phyloP scores from a whole-genome alignment of 192 early-diverging fungal genomes.

The Radiomyces spectabilis region DNA sequence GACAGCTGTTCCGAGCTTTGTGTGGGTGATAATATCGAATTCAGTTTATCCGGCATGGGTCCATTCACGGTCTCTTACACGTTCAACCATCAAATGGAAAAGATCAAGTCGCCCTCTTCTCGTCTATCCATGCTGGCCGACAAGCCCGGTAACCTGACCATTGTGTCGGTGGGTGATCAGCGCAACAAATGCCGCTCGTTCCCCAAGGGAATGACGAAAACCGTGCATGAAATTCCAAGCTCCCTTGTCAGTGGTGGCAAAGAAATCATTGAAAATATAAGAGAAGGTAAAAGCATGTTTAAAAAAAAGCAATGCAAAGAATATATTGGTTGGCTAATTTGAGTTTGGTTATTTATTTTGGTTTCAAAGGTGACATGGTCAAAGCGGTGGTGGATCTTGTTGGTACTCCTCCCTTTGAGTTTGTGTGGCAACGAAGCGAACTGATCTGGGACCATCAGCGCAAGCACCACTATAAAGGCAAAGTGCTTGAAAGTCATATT shows the following conservation, averaged over 20 bases:
- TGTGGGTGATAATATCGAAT: slow-evolving; percentile 33
- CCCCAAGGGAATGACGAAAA: slow-evolving; percentile 26
- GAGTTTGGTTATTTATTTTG: not conserved
- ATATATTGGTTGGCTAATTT: too few species aligned
- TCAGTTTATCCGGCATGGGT: slow-evolving; percentile 16
- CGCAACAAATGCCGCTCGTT: slow-evolving; percentile 32
- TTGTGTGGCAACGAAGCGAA: slow-evolving; percentile 34
- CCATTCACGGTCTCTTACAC: slow-evolving; percentile 26
- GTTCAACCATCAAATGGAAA: slow-evolving; percentile 22
- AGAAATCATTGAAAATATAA: slow-evolving; percentile 34
- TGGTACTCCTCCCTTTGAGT: slow-evolving; percentile 38
- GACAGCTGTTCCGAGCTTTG: slow-evolving; percentile 24
- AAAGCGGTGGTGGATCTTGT: slow-evolving; percentile 35
- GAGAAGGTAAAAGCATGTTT: slow-evolving; percentile 19
- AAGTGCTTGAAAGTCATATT: slow-evolving; percentile 27
- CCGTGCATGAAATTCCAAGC: slow-evolving; percentile 32
- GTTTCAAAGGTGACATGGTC: slow-evolving; percentile 27
- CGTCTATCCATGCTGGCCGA: slow-evolving; percentile 29
- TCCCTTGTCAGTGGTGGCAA: slow-evolving; percentile 32
- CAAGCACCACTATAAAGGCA: slow-evolving; percentile 25
- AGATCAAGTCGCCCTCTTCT: slow-evolving; percentile 12
- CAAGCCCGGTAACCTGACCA: slow-evolving; percentile 39
- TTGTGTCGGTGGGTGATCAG: slow-evolving; percentile 34
- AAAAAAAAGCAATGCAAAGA: not conserved
- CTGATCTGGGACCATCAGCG: slow-evolving; percentile 22